These are phyloP conservation scores for Pelargonium citronellum DNA, from an alignment of 441 rosid species.

Conservation along the genomic window DNA sequence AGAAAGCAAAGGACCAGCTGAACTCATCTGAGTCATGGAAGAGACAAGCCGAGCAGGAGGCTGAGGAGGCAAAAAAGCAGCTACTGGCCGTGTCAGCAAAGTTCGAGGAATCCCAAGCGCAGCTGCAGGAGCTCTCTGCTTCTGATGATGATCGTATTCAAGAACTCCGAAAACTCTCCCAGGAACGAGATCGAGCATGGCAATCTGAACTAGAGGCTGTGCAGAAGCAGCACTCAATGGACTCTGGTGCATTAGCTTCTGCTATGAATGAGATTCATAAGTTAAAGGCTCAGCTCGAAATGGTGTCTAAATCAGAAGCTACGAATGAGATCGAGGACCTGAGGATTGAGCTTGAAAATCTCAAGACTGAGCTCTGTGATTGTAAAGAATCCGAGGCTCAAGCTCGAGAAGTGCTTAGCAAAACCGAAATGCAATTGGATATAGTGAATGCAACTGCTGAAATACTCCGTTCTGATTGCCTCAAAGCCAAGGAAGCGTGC, in stretches of 20 bases:
- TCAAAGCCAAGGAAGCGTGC: constrained; percentile 16
- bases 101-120: constrained; percentile 58
- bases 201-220: constrained; percentile 91
- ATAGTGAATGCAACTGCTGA: constrained; percentile 17
- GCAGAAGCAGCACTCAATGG: constrained; percentile 74
- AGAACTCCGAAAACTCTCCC: constrained; percentile 78
- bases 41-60: constrained; percentile 67
- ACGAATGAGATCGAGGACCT: not conserved
- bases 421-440: constrained; percentile 22
- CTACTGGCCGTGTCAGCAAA: constrained; percentile 38
- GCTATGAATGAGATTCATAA: constrained; percentile 80
- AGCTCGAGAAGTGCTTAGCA: constrained; percentile 35
- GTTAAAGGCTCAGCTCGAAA: constrained; percentile 75
- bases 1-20: constrained; percentile 71
- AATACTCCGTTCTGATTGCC: constrained; percentile 18
- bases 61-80: constrained; percentile 67
- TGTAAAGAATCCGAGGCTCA: constrained; percentile 74
- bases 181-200: constrained; percentile 87
- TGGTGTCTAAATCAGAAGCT: constrained; percentile 54
- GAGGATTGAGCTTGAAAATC: constrained; percentile 36
- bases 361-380: constrained; percentile 45
- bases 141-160: constrained; percentile 74
- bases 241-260: constrained; percentile 65
- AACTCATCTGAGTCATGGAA: constrained; percentile 63
- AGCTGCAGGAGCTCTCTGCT: constrained; percentile 62